A percentile compares a stretch with the other conserved stretches of the same genome.
Conservation (phyloP, 2,329 filamentous ascomycete genomes). For the Venturia carpophila region DNA sequence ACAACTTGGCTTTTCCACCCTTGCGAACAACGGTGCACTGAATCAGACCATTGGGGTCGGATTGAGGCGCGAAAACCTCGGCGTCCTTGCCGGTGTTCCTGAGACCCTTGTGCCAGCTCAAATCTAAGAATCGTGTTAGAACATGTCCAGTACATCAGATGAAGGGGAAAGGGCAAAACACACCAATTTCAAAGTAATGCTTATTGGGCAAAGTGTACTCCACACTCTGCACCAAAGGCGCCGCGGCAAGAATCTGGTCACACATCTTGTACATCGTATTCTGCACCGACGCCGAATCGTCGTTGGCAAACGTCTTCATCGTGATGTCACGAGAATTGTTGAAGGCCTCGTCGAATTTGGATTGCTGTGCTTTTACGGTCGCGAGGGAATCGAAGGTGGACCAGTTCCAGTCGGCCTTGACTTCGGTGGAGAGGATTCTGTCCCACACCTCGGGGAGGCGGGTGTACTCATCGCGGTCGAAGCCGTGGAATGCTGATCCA, state of each 20-base stretch:
- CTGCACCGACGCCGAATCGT: slow-evolving; percentile 89
- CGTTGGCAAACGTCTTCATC: slow-evolving; percentile 82
- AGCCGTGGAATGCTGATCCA: slow-evolving; percentile 90
- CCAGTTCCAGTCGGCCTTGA: slow-evolving; percentile 85
- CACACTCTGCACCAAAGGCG: slow-evolving; percentile 63
- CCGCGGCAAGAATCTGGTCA: slow-evolving; percentile 70
- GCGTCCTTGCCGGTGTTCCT: slow-evolving; percentile 95
- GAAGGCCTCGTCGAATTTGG: slow-evolving; percentile 73
- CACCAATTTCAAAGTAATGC: slow-evolving; percentile 95
- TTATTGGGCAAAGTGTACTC: slow-evolving; percentile 91
- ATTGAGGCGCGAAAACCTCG: slow-evolving; percentile 90
- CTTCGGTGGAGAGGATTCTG: slow-evolving; percentile 87
- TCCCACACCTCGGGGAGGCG: slow-evolving; percentile 87
- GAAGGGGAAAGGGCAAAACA: slow-evolving; percentile 32
- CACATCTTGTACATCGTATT: slow-evolving; percentile 99
- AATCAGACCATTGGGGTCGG: slow-evolving; percentile 89
- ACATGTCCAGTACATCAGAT: slow-evolving; percentile 19
- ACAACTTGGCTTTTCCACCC: slow-evolving; percentile 37
- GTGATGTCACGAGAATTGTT: slow-evolving; percentile 72
- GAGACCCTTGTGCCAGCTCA: slow-evolving; percentile 92
- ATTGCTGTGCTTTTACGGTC: slow-evolving; percentile 56
- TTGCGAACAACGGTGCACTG: slow-evolving; percentile 75
- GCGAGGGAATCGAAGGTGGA: slow-evolving; percentile 57
- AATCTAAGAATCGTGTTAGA: slow-evolving; percentile 47
- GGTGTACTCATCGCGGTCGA: slow-evolving; percentile 88